Percentiles rank a stretch among this genome's conserved stretches.
Evolutionary conservation across 2,329 filamentous ascomycete species (phyloP).

Genomic region (Myriosclerotinia duriaeana): DNA sequence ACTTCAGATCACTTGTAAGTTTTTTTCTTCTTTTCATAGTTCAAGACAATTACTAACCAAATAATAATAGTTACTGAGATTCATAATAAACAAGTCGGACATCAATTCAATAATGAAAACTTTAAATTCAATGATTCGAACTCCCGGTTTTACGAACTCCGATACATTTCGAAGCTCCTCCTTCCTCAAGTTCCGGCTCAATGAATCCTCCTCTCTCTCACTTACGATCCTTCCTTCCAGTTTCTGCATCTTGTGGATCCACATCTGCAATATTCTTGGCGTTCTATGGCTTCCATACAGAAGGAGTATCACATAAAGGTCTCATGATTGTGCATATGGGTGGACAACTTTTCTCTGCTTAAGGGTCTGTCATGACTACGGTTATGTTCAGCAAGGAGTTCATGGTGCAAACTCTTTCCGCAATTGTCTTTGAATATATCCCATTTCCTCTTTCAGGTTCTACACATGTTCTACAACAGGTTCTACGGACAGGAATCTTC

Average conservation of each 20-base stretch:
- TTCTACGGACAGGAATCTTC: not conserved
- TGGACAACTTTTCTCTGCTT: not conserved
- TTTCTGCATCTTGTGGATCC: conserved; percentile 1
- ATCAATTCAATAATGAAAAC: conserved; percentile 38
- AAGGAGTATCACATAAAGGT: conserved; percentile 4
- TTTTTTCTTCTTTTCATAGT: not conserved
- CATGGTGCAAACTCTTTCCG: conserved; percentile 1
- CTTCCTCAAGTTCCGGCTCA: conserved; percentile 34
- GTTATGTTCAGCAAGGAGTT: conserved; percentile 17
- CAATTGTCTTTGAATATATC: conserved; percentile 8
- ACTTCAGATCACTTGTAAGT: conserved; percentile 59
- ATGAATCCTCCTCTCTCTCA: not conserved
- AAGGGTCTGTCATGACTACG: not conserved
- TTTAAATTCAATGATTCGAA: conserved; percentile 41
- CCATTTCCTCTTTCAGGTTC: not conserved
- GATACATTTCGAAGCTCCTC: conserved; percentile 51
- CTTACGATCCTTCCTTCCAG: conserved; percentile 8
- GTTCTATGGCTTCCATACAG: conserved; percentile 13
- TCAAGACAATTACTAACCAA: conserved; percentile 23
- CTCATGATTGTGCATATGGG: conserved; percentile 16
- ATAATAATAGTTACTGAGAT: conserved; percentile 36
- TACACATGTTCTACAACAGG: not conserved
- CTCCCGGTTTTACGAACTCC: conserved; percentile 52
- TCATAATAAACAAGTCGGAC: conserved; percentile 38
- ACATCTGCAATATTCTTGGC: conserved; percentile 16